Evolutionary conservation across 2,329 filamentous ascomycete species (phyloP).

Genomic region (Drechmeria coniospora): DNA sequence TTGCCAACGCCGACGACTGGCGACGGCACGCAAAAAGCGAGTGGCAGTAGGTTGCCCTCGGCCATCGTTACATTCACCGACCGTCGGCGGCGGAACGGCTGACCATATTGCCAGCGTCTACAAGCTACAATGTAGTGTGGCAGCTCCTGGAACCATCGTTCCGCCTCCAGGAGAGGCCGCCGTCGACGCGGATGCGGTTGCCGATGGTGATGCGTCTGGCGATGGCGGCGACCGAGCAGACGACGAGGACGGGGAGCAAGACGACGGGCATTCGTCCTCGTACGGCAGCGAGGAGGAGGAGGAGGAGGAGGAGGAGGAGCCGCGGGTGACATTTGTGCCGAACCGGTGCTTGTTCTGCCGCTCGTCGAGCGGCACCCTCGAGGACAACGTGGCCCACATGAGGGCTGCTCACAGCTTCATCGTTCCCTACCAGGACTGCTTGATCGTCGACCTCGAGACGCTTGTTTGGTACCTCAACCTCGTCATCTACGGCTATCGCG

Average conservation of each 20-base stretch:
- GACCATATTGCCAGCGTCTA: slow-evolving; percentile 7
- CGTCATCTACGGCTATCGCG: slow-evolving; percentile 29
- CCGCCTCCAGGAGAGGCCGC: slow-evolving; percentile 4
- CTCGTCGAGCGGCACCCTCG: slow-evolving; percentile 12
- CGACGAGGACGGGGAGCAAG: not conserved
- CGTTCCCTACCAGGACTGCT: slow-evolving; percentile 21
- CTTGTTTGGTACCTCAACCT: slow-evolving; percentile 31
- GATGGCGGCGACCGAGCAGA: slow-evolving; percentile 1
- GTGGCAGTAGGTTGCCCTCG: slow-evolving; percentile 7
- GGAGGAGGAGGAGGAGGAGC: slow-evolving; percentile 1
- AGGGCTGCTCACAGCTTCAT: slow-evolving; percentile 28
- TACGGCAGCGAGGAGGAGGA: too few relatives aligned
- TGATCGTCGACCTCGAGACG: slow-evolving; percentile 29
- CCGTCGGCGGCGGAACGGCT: too few relatives aligned
- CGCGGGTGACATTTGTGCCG: slow-evolving; percentile 10
- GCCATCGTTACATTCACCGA: too few relatives aligned
- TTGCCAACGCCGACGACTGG: slow-evolving; percentile 7
- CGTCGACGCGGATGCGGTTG: not conserved
- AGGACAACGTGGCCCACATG: slow-evolving; percentile 32
- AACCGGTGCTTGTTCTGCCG: slow-evolving; percentile 28
- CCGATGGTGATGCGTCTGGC: not conserved
- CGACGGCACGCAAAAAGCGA: slow-evolving; percentile 11
- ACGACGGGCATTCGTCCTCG: too few relatives aligned
- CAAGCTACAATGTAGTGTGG: slow-evolving; percentile 9
- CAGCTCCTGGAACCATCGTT: slow-evolving; percentile 6